A percentile compares a stretch with the other conserved stretches of the same genome.
phyloP scores from a whole-genome alignment of 2,329 filamentous ascomycete species.

The Dactylellina drechsleri region DNA sequence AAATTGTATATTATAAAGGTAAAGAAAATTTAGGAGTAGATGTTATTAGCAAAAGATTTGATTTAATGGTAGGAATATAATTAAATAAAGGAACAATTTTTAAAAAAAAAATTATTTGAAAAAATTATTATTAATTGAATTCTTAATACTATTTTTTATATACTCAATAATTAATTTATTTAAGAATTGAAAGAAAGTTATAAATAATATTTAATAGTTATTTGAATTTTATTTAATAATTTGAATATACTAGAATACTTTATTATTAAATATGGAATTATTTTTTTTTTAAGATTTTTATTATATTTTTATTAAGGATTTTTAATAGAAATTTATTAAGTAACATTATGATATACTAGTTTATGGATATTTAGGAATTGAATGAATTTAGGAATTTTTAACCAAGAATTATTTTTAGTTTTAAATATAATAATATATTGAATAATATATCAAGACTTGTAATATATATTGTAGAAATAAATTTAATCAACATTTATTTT shows the following conservation, averaged over 20 bases:
- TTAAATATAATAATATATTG: conserved; percentile 16
- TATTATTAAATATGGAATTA: not conserved
- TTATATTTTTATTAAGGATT: not conserved
- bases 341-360: conserved; percentile 27
- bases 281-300: not conserved
- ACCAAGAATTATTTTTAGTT: not conserved
- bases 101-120: conserved; percentile 2
- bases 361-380: conserved; percentile 44
- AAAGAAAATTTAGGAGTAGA: conserved; percentile 5
- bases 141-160: not conserved
- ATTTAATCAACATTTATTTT: conserved; percentile 7
- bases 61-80: conserved; percentile 19
- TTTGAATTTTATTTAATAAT: conserved; percentile 13
- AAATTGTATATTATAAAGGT: conserved; percentile 30
- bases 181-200: conserved; percentile 1
- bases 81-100: conserved; percentile 15
- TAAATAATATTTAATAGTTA: conserved; percentile 27
- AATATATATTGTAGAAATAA: conserved; percentile 27
- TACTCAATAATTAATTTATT: not conserved
- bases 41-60: not conserved
- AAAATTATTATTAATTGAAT: conserved; percentile 15
- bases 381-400: conserved; percentile 40
- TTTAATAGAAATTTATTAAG: not conserved
- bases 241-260: conserved; percentile 19
- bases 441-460: conserved; percentile 21